These are phyloP conservation scores for Westerdykella sp. DNA, from an alignment of 2,329 filamentous ascomycete genomes.

Conservation along the genomic window DNA sequence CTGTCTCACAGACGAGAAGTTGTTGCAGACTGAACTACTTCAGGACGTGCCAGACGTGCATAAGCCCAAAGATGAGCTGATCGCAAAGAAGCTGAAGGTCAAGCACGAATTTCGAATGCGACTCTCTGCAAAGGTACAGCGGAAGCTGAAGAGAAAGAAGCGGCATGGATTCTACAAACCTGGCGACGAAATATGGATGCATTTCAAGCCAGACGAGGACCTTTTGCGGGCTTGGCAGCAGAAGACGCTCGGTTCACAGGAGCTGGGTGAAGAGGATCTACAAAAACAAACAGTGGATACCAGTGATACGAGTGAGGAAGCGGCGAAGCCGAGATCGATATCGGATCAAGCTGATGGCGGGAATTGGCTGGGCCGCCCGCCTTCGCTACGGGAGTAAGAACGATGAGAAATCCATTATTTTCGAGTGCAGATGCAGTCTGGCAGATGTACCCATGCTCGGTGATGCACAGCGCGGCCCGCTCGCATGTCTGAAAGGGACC, in stretches of 20 bases:
- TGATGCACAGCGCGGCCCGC: no score
- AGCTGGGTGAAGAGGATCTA: neutral
- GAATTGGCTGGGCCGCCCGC: no score
- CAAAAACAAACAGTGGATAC: neutral
- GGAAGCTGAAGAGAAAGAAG: slow-evolving; percentile 32
- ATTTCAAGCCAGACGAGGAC: slow-evolving; percentile 34
- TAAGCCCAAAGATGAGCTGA: slow-evolving; percentile 53
- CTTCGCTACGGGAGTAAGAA: no score
- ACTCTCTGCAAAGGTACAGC: slow-evolving; percentile 41
- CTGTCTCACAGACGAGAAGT: slow-evolving; percentile 49
- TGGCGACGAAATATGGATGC: slow-evolving; percentile 51
- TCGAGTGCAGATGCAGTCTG: no score
- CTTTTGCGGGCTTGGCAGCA: slow-evolving; percentile 24
- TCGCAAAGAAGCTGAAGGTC: slow-evolving; percentile 53
- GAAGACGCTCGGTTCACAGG: slow-evolving; percentile 4
- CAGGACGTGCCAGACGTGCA: slow-evolving; percentile 48
- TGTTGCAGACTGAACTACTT: slow-evolving; percentile 43
- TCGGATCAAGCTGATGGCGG: no score
- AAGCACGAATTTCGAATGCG: slow-evolving; percentile 52
- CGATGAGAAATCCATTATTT: no score
- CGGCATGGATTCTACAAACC: slow-evolving; percentile 36
- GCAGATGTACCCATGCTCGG: no score
- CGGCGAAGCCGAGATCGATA: neutral
- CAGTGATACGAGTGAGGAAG: slow-evolving; percentile 1
- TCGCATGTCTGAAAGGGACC: no score